Percentiles rank a stretch among this genome's conserved stretches.
These are phyloP conservation scores for Talaromyces liani DNA, from an alignment of 495 filamentous ascomycete species.

Conservation along the genomic window DNA sequence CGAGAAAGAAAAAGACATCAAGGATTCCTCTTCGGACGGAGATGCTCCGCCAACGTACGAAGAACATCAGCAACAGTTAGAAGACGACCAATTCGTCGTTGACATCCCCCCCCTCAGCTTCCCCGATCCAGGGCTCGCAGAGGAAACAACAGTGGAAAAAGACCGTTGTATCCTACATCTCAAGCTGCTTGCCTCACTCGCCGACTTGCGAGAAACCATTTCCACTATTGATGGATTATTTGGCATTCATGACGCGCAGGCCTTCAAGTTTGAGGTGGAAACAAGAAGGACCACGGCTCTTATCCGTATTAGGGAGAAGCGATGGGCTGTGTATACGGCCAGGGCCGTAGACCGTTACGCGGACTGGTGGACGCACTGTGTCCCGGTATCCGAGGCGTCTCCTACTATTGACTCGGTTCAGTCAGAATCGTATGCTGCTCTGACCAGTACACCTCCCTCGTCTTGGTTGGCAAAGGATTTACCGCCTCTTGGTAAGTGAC, in stretches of 20 bases:
- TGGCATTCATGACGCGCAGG: conserved; percentile 47
- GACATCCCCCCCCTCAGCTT: not conserved
- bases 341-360: conserved; percentile 68
- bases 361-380: conserved; percentile 53
- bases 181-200: conserved; percentile 65
- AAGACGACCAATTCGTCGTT: not conserved
- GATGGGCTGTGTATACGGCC: conserved; percentile 71
- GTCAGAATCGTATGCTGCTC: conserved; percentile 9
- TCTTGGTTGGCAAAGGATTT: conserved; percentile 16
- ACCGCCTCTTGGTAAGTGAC: conserved; percentile 26
- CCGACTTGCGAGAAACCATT: conserved; percentile 58
- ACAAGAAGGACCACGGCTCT: conserved; percentile 13
- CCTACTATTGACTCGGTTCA: conserved; percentile 9
- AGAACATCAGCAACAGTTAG: not conserved
- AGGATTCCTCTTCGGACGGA: not conserved
- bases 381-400: conserved; percentile 9
- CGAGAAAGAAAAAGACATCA: not conserved
- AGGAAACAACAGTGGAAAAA: conserved; percentile 16
- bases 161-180: conserved; percentile 65
- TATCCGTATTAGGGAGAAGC: conserved; percentile 61
- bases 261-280: conserved; percentile 12
- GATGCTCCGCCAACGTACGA: not conserved
- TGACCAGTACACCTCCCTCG: conserved; percentile 8
- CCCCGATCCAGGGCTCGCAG: not conserved
- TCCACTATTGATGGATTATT: conserved; percentile 58